These are phyloP conservation scores for Geranomyces michiganensis DNA, from an alignment of 192 early-diverging fungal species.

Conservation along the genomic window DNA sequence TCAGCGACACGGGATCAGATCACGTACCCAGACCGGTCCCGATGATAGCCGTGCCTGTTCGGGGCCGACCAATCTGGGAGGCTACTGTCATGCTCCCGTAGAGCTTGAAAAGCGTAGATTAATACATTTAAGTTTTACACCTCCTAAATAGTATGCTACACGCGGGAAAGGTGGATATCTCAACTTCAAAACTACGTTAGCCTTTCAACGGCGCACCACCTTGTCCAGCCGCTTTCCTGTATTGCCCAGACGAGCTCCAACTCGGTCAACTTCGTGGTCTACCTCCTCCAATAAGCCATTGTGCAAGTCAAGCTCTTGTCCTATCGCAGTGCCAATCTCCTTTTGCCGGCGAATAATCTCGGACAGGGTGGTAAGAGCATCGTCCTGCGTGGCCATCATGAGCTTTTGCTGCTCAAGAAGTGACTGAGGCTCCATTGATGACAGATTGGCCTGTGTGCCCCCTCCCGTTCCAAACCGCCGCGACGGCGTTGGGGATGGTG, in stretches of 20 bases:
- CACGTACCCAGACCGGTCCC: neutral
- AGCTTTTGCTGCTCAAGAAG: slow-evolving; percentile 76
- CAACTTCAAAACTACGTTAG: no score
- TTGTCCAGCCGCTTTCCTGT: slow-evolving; percentile 81
- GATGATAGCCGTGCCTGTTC: neutral
- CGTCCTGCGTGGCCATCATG: slow-evolving; percentile 83
- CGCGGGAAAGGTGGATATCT: no score
- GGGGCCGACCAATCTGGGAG: slow-evolving; percentile 1
- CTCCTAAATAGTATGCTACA: no score
- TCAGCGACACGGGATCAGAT: slow-evolving; percentile 8
- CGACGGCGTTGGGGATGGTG: slow-evolving; percentile 6
- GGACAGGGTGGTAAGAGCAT: slow-evolving; percentile 72
- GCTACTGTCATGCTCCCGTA: neutral
- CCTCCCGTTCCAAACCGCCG: slow-evolving; percentile 66
- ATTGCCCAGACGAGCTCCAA: slow-evolving; percentile 70
- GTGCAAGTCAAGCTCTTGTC: slow-evolving; percentile 88
- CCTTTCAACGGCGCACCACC: slow-evolving; percentile 37
- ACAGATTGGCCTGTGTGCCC: slow-evolving; percentile 79
- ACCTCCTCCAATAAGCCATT: slow-evolving; percentile 87
- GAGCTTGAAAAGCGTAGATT: neutral
- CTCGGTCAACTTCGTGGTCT: slow-evolving; percentile 77
- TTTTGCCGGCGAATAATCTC: slow-evolving; percentile 79
- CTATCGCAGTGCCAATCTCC: slow-evolving; percentile 84
- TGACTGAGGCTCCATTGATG: slow-evolving; percentile 73
- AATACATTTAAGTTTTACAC: no score